These are phyloP conservation scores for Saccharomycopsis sp. DNA, from an alignment of 805 yeast genomes.

Conservation along the genomic window DNA sequence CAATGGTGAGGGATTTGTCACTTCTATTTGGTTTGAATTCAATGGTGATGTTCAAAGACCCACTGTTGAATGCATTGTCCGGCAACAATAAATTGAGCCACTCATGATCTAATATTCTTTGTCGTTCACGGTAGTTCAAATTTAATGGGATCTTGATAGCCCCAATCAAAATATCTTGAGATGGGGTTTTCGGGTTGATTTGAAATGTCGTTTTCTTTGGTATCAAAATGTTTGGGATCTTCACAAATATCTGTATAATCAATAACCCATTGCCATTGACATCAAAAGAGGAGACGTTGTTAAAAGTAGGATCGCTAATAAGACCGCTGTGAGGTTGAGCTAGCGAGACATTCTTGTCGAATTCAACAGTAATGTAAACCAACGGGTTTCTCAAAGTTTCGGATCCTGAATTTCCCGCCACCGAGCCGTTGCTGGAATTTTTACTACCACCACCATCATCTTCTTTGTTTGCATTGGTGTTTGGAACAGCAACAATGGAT, in stretches of 20 bases:
- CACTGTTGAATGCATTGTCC: constrained; percentile 25
- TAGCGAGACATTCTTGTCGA: constrained; percentile 86
- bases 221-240: constrained; percentile 59
- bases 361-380: constrained; percentile 80
- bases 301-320: constrained; percentile 70
- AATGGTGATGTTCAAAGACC: constrained; percentile 51
- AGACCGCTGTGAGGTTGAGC: constrained; percentile 84
- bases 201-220: constrained; percentile 31
- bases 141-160: constrained; percentile 55
- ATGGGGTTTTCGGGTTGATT: constrained; percentile 25
- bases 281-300: constrained; percentile 85
- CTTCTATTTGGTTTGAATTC: constrained; percentile 56
- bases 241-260: constrained; percentile 68
- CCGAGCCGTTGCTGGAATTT: constrained; percentile 18
- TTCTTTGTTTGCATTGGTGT: too few relatives aligned
- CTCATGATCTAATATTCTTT: constrained; percentile 61
- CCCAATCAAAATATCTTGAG: constrained; percentile 69
- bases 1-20: constrained; percentile 67
- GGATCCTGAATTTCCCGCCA: constrained; percentile 20
- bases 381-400: constrained; percentile 47
- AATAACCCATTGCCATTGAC: constrained; percentile 62
- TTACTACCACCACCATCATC: constrained; percentile 18
- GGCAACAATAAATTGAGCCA: constrained; percentile 31
- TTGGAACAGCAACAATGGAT: constrained; percentile 39
- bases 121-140: constrained; percentile 39